Conservation (phyloP, 2,329 filamentous ascomycete genomes). For the Penicillium sp. region DNA sequence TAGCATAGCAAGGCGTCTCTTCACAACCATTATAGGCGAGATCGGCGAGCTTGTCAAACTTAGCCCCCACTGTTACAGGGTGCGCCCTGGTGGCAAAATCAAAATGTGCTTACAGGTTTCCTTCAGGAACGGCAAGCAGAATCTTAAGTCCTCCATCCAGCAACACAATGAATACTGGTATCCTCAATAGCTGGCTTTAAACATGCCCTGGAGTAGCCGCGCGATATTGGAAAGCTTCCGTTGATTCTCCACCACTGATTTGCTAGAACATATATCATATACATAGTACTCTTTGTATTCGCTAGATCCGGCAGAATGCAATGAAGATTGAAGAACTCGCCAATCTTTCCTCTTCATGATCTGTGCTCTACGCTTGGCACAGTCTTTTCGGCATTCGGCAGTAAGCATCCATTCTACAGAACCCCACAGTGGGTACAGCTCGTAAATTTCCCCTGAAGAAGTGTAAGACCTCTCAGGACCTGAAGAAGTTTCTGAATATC, state of each 20-base stretch:
- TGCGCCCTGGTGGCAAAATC: not conserved
- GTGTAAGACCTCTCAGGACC: not conserved
- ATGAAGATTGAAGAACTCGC: too few relatives aligned
- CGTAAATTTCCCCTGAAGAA: not conserved
- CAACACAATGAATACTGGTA: too few relatives aligned
- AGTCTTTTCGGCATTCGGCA: not conserved
- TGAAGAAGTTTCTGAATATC: not conserved
- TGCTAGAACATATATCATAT: too few relatives aligned
- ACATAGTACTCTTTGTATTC: too few relatives aligned
- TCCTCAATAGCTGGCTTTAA: too few relatives aligned
- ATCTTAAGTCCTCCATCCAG: too few relatives aligned
- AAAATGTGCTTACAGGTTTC: not conserved
- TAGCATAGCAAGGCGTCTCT: not conserved
- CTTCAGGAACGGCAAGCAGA: too few relatives aligned
- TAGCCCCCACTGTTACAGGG: constrained; percentile 2
- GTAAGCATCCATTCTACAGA: not conserved
- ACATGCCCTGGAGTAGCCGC: too few relatives aligned
- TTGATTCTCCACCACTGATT: too few relatives aligned
- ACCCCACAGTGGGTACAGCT: not conserved
- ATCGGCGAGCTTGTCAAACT: not conserved
- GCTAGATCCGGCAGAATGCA: not conserved
- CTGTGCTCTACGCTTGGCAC: not conserved
- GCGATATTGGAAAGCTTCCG: too few relatives aligned
- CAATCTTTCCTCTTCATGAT: not conserved
- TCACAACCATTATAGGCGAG: not conserved